Evolutionary conservation across 2,329 filamentous ascomycete species (phyloP).

Genomic region (Rhynchosporium secalis): DNA sequence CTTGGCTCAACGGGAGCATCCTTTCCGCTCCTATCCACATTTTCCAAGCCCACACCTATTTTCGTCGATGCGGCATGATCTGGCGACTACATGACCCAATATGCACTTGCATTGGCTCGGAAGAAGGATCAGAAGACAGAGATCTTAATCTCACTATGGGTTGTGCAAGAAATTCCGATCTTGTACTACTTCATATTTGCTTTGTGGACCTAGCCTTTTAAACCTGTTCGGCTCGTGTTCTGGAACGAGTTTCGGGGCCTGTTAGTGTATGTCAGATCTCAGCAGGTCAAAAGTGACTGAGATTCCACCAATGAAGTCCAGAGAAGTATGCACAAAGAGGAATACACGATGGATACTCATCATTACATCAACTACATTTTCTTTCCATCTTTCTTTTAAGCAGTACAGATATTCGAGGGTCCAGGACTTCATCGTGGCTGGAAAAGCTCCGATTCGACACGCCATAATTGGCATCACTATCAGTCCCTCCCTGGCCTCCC

Average conservation of each 20-base stretch:
- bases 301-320: conserved; percentile 6
- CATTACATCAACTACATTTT: background rate
- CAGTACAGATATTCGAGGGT: background rate
- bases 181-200: background rate
- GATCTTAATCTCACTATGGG: background rate
- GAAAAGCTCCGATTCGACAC: conserved; percentile 14
- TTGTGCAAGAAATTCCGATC: background rate
- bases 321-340: background rate
- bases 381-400: background rate
- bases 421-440: conserved; percentile 13
- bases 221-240: conserved; percentile 6
- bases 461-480: background rate
- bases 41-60: background rate
- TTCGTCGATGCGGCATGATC: background rate
- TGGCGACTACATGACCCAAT: background rate
- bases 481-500: background rate
- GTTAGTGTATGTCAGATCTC: conserved; percentile 4
- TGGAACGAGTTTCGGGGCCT: conserved; percentile 2
- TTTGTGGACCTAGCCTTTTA: background rate
- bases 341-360: no score
- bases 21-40: background rate
- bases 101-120: background rate
- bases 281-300: background rate
- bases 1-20: background rate
- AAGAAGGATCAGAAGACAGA: background rate